phyloP scores from a whole-genome alignment of 306 rosid species.

The Cicer cuneatum region DNA sequence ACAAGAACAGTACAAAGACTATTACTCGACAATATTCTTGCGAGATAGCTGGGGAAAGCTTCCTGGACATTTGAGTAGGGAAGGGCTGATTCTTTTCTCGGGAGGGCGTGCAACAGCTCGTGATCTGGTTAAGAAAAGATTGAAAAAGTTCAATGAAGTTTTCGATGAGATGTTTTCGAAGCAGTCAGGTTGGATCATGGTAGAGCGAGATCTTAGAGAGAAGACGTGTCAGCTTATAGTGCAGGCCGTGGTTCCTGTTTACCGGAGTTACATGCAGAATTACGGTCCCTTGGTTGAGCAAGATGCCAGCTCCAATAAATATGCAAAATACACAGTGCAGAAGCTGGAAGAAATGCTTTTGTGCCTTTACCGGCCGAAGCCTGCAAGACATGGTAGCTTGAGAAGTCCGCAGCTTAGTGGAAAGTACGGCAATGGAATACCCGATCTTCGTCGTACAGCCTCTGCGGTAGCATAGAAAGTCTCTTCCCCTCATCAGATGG shows the following conservation, averaged over 20 bases:
- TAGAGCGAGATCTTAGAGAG: constrained; percentile 84
- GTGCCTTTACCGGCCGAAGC: constrained; percentile 83
- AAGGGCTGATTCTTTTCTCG: constrained; percentile 91
- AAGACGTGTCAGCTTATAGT: constrained; percentile 88
- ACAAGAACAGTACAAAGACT: constrained; percentile 85
- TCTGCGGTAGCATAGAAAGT: constrained; percentile 71
- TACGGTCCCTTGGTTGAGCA: constrained; percentile 99
- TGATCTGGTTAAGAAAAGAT: constrained; percentile 94
- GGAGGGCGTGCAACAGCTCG: constrained; percentile 99
- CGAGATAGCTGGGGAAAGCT: constrained; percentile 97
- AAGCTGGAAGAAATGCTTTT: constrained; percentile 85
- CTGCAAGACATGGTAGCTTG: constrained; percentile 77
- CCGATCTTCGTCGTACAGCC: constrained; percentile 79
- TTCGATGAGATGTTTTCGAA: constrained; percentile 81
- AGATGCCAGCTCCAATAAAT: constrained; percentile 81
- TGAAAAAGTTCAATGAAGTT: constrained; percentile 84
- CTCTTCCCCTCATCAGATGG: constrained; percentile 35
- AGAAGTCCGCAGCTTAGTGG: constrained; percentile 70
- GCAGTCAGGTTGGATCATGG: constrained; percentile 80
- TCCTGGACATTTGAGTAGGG: constrained; percentile 89
- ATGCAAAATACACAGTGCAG: constrained; percentile 84
- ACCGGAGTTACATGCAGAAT: constrained; percentile 98
- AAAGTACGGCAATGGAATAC: constrained; percentile 66
- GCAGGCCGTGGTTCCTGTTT: constrained; percentile 94
- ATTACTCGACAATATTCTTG: constrained; percentile 66